These are phyloP conservation scores for Syzygium syzygioides DNA, from an alignment of 441 rosid species.

Conservation along the genomic window DNA sequence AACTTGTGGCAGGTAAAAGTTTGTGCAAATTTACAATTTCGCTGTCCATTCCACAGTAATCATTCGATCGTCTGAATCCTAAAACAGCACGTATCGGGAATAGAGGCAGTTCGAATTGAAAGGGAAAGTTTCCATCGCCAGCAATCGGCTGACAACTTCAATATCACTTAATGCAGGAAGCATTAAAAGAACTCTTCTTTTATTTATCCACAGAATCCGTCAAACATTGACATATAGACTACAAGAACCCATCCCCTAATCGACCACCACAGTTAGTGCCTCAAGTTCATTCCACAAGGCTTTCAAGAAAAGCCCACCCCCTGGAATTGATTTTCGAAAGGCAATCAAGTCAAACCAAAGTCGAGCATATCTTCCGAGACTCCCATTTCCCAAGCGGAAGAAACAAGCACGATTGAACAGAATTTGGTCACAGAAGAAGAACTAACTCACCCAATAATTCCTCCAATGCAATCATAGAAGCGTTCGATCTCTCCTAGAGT, in stretches of 20 bases:
- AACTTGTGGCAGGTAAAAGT: neutral
- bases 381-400: neutral
- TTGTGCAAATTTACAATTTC: neutral
- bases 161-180: neutral
- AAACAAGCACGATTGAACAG: neutral
- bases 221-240: neutral
- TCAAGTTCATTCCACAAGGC: neutral
- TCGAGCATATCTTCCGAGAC: neutral
- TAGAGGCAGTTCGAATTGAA: neutral
- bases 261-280: neutral
- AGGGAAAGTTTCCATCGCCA: neutral
- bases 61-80: neutral
- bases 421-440: neutral
- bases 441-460: constrained; percentile 70
- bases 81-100: neutral
- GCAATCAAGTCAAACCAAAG: neutral
- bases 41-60: neutral
- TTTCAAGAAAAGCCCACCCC: neutral
- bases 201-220: neutral
- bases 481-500: constrained; percentile 53
- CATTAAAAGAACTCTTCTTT: neutral
- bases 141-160: neutral
- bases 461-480: constrained; percentile 90
- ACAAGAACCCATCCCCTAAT: neutral
- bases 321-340: neutral